Evolutionary conservation across 148 eudicot species (phyloP).

Genomic region (Simmondsia chinensis): DNA sequence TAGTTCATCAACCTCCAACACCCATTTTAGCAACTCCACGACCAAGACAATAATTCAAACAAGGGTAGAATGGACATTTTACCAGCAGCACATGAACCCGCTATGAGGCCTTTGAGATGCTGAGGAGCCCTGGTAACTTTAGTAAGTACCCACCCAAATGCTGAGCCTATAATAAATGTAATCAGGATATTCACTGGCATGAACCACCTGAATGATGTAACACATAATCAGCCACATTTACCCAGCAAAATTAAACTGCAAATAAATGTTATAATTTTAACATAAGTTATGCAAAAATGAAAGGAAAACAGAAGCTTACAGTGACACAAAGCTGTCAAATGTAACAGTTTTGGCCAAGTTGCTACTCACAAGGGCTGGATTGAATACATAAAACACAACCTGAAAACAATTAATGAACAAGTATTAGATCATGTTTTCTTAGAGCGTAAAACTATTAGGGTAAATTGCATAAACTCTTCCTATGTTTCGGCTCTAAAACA

Average conservation of each 20-base stretch:
- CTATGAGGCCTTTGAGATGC: constrained; percentile 44
- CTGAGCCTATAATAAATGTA: constrained; percentile 52
- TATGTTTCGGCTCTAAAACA: too few species aligned
- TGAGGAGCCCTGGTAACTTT: constrained; percentile 40
- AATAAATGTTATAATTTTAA: neutral
- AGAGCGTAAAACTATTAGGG: too few species aligned
- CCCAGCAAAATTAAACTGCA: too few species aligned
- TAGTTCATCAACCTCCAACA: too few species aligned
- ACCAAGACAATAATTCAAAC: too few species aligned
- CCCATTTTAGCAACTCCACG: too few species aligned
- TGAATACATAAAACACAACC: constrained; percentile 41
- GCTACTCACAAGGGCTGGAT: constrained; percentile 33
- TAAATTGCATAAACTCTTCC: too few species aligned
- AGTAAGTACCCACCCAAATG: constrained; percentile 48
- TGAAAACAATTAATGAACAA: too few species aligned
- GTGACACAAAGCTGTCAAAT: constrained; percentile 12
- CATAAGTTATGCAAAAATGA: too few species aligned
- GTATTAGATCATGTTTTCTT: too few species aligned
- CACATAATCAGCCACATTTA: too few species aligned
- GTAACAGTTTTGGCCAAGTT: constrained; percentile 34
- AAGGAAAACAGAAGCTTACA: constrained; percentile 15
- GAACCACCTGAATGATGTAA: constrained; percentile 58
- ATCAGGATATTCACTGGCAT: constrained; percentile 60
- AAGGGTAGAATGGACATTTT: too few species aligned
- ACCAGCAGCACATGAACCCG: constrained; percentile 67